Evolutionary conservation across 306 rosid genomes (phyloP).

Genomic region (Trifolium dubium): DNA sequence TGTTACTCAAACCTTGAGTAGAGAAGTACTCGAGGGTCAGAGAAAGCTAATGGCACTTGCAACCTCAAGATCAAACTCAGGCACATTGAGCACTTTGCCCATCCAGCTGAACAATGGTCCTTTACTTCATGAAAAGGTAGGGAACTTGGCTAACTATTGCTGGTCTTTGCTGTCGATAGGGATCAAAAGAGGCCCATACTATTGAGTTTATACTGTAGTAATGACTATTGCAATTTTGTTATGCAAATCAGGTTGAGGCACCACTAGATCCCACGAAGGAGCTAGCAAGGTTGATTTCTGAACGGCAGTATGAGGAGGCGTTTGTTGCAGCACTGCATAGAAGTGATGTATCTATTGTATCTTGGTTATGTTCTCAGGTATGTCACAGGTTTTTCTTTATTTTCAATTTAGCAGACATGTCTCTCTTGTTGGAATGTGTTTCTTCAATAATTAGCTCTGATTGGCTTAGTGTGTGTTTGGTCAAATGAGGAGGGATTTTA

Average conservation of each 20-base stretch:
- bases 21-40: constrained; percentile 91
- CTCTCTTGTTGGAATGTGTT: not conserved
- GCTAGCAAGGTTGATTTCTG: constrained; percentile 77
- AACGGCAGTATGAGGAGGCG: constrained; percentile 90
- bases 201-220: constrained; percentile 9
- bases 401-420: constrained; percentile 13
- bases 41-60: constrained; percentile 84
- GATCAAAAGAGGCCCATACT: constrained; percentile 1
- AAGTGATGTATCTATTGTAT: constrained; percentile 89
- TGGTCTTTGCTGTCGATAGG: not conserved
- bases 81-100: constrained; percentile 70
- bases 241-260: constrained; percentile 71
- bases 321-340: constrained; percentile 84
- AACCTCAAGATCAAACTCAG: constrained; percentile 67
- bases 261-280: constrained; percentile 92
- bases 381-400: constrained; percentile 14
- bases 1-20: constrained; percentile 76
- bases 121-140: constrained; percentile 84
- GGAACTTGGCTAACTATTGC: constrained; percentile 21
- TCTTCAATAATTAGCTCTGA: not conserved
- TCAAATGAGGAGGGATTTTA: not conserved
- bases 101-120: constrained; percentile 82
- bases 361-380: constrained; percentile 98
- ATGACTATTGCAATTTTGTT: constrained; percentile 26
- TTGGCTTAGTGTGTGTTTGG: not conserved